Percentiles rank a stretch among this genome's conserved stretches.
Evolutionary conservation across 73 alveolate species (phyloP).

Genomic region (Effrenium voratum): DNA sequence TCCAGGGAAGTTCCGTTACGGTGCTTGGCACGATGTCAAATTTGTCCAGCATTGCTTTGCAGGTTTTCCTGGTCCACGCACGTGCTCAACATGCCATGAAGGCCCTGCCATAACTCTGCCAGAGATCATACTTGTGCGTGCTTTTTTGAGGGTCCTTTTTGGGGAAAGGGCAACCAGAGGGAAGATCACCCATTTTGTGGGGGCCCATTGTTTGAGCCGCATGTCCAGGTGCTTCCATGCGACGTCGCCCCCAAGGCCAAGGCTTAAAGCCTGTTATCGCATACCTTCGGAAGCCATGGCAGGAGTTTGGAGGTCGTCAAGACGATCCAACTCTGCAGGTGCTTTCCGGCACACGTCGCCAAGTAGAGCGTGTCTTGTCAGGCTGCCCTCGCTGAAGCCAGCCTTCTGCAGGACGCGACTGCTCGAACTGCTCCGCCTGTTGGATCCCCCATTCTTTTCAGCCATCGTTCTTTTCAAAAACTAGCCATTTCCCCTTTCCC

Average conservation of each 20-base stretch:
- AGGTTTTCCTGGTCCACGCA: conserved; percentile 78
- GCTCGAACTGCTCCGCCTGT: too few species aligned
- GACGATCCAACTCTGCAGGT: conserved; percentile 62
- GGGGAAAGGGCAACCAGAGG: too few species aligned
- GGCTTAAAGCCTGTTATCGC: neutral
- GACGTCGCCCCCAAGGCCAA: conserved; percentile 20
- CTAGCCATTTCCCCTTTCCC: too few species aligned
- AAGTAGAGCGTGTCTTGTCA: neutral
- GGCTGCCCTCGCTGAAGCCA: conserved; percentile 87
- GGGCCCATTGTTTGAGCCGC: neutral
- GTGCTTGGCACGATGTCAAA: too few species aligned
- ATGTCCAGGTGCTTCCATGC: conserved; percentile 41
- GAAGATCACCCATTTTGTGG: neutral
- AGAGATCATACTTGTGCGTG: too few species aligned
- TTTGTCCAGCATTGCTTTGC: neutral
- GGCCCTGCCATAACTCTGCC: too few species aligned
- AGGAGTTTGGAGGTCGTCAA: neutral
- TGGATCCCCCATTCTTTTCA: too few species aligned
- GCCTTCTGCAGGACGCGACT: conserved; percentile 38
- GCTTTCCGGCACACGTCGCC: neutral
- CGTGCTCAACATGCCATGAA: conserved; percentile 52
- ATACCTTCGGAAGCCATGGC: neutral
- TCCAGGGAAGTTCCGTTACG: too few species aligned
- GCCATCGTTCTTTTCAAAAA: too few species aligned
- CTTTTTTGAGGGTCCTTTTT: too few species aligned